Base-by-base conservation (phyloP, 1,284 basidiomycete species). In the Austroboletus novae-zelandiae region DNA sequence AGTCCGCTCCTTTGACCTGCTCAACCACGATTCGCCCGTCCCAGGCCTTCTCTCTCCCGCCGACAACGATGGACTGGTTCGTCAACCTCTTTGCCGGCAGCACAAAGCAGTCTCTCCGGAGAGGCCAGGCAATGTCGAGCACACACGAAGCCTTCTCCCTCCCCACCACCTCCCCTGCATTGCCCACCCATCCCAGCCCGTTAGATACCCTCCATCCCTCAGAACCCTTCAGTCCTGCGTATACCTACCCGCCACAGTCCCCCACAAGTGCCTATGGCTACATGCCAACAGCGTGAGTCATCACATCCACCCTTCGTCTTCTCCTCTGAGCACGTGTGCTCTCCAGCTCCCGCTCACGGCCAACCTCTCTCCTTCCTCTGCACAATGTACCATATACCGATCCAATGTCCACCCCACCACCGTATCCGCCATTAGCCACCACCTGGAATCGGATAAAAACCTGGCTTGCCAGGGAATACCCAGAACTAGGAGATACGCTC, bases 401-500 rank as follows among this genome's bases (percentile, higher is more conserved):
- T 31, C 53, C 74, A 27, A 67, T 55, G 43, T 57, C 73, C 4
- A 65, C 75, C 18, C 66, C 65, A 10, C 69, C 75, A 2, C 64
- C 74, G 31, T 92, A 91, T 66, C 90, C 92, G 4, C 84, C 91
- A 23, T 73, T 94, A 20, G 71, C 79, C 20, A 78, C 79, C 48
- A 92, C 92, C 1, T 94, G 92, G 88, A 76, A 80, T 57, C 84
- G 92, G 30, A 76, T 96, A 45, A 84, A 84, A 52, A 68, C 73
- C 20, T 91, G 89, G 79, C 83, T 95, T 25, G 74, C 71, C 52
- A 80, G 83, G 53, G 84, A 93, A 69, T 94, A 94, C 70, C 91
- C 92, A 37, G 92, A 96, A 63, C 80, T 96, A 17, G 87, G 89
- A 39, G 92, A 96, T 66, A 94, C 91, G 18, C 84, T 96, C 58